A percentile compares a stretch with the other conserved stretches of the same genome.
phyloP scores from a whole-genome alignment of 345 rosid species.

The Pistacia vera region DNA sequence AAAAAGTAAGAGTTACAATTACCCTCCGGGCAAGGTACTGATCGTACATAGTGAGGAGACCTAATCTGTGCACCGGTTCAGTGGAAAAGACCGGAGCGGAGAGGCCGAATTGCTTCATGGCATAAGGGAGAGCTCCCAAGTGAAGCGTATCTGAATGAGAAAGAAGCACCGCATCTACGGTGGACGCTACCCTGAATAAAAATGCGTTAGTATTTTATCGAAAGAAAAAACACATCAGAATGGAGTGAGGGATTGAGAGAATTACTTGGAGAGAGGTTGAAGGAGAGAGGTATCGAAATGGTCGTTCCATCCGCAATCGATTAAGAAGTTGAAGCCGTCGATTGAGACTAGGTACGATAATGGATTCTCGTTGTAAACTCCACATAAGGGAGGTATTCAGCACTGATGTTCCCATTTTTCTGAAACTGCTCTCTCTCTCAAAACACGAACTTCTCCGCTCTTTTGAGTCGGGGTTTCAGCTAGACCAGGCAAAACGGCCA shows the following conservation, averaged over 20 bases:
- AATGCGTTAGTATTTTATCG: not conserved
- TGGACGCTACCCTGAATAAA: slow-evolving; percentile 69
- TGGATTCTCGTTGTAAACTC: slow-evolving; percentile 94
- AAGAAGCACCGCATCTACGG: slow-evolving; percentile 80
- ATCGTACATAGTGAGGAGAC: slow-evolving; percentile 94
- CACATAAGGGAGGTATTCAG: slow-evolving; percentile 81
- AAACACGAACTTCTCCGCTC: not conserved
- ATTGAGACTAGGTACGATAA: slow-evolving; percentile 84
- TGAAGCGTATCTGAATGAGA: slow-evolving; percentile 91
- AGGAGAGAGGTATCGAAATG: slow-evolving; percentile 85
- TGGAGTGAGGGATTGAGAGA: not conserved
- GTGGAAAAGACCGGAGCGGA: slow-evolving; percentile 86
- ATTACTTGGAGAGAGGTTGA: slow-evolving; percentile 83
- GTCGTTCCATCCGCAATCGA: slow-evolving; percentile 99
- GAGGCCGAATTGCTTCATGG: slow-evolving; percentile 84
- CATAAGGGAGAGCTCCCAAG: slow-evolving; percentile 93
- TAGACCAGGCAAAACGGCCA: too few species aligned
- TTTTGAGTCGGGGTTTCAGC: not conserved
- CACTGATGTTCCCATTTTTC: slow-evolving; percentile 87
- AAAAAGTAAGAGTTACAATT: not conserved
- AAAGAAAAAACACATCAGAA: not conserved
- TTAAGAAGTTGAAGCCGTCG: slow-evolving; percentile 83
- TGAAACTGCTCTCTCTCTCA: too few species aligned
- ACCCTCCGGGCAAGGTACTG: slow-evolving; percentile 91
- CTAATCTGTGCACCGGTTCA: slow-evolving; percentile 80